Evolutionary conservation across 1,284 basidiomycete species (phyloP).

Genomic region (Ganoderma boninense): DNA sequence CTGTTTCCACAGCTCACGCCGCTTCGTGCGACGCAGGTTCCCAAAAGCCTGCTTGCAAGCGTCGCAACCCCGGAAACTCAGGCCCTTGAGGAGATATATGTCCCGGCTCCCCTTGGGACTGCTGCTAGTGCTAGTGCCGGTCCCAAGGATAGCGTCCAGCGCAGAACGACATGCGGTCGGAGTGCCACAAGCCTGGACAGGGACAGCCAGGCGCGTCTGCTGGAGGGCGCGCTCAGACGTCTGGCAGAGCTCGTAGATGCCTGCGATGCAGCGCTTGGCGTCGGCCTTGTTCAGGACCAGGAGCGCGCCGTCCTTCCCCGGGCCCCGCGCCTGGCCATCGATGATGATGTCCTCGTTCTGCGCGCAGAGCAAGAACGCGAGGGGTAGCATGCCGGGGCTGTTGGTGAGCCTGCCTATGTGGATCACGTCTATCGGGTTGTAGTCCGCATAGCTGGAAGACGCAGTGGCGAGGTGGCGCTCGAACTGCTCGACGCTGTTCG

Average conservation of each 20-base stretch:
- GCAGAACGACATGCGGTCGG: not conserved
- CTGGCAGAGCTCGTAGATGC: not conserved
- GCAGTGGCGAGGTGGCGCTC: not conserved
- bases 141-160: not conserved
- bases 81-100: not conserved
- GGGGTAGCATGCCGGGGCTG: not conserved
- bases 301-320: not conserved
- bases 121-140: not conserved
- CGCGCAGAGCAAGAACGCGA: not conserved
- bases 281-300: not conserved
- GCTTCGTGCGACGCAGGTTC: not conserved
- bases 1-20: not conserved
- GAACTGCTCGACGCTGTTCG: not conserved
- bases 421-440: not conserved
- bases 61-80: not conserved
- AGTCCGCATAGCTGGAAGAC: not conserved
- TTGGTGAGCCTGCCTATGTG: not conserved
- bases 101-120: not conserved
- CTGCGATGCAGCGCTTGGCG: not conserved
- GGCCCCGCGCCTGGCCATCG: not conserved
- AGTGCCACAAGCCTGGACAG: too few relatives aligned
- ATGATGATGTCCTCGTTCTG: not conserved
- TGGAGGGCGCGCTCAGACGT: not conserved
- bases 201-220: not conserved
- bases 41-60: not conserved